Evolutionary conservation across 2,329 filamentous ascomycete genomes (phyloP).

Genomic region (Trichoderma semiorbis): DNA sequence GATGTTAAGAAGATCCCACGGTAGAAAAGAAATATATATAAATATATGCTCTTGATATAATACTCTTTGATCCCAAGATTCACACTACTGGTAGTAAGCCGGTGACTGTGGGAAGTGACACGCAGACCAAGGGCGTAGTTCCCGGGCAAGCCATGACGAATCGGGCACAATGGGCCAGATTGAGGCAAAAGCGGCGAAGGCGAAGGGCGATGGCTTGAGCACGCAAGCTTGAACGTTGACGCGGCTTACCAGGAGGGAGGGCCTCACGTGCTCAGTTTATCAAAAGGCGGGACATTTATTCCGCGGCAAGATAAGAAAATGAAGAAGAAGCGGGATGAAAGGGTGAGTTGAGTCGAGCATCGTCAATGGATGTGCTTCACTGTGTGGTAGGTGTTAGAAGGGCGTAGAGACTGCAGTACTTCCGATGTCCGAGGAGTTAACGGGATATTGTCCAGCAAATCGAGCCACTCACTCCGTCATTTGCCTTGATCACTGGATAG

Average conservation of each 20-base stretch:
- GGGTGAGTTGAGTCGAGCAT: not conserved
- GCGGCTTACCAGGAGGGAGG: not conserved
- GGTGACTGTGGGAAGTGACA: not conserved
- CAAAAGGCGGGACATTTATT: not conserved
- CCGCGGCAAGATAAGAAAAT: not conserved
- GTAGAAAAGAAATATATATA: not conserved
- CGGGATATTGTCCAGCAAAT: not conserved
- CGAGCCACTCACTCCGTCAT: not conserved
- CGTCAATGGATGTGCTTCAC: not conserved
- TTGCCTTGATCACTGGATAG: not conserved
- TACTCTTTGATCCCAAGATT: not conserved
- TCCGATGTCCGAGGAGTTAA: not conserved
- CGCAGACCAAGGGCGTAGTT: not conserved
- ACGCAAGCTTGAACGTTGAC: not conserved
- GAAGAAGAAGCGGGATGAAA: not conserved
- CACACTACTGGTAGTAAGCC: not conserved
- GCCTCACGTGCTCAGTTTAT: not conserved
- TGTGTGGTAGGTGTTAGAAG: not conserved
- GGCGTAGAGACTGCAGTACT: not conserved
- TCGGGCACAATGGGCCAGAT: not conserved
- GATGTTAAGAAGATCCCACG: not conserved
- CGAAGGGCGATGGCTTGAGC: not conserved
- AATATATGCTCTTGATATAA: not conserved
- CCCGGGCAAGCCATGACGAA: slow-evolving; percentile 4
- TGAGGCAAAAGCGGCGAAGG: not conserved